Percentiles rank a stretch among this genome's conserved stretches.
These are phyloP conservation scores for Wickerhamiella slavikovae DNA, from an alignment of 805 yeast species.

Conservation along the genomic window DNA sequence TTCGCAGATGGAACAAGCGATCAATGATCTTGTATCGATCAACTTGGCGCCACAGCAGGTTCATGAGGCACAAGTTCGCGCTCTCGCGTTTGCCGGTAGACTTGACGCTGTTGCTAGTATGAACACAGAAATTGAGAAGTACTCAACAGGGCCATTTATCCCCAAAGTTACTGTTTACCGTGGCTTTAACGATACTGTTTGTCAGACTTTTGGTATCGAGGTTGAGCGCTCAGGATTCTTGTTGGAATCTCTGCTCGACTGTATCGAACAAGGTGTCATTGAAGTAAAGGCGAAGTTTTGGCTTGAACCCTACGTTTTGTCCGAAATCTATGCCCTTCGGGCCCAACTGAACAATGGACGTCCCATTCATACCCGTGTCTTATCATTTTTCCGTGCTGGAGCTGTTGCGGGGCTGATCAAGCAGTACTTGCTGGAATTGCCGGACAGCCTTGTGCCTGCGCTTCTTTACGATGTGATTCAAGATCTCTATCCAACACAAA, in stretches of 20 bases:
- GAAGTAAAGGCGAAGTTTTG: slow-evolving; percentile 18
- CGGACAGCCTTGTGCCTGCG: slow-evolving; percentile 47
- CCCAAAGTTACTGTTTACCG: slow-evolving; percentile 56
- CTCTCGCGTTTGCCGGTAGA: slow-evolving; percentile 33
- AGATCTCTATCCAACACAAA: slow-evolving; percentile 26
- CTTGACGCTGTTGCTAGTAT: slow-evolving; percentile 48
- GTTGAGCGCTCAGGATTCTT: slow-evolving; percentile 43
- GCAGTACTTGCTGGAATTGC: slow-evolving; percentile 50
- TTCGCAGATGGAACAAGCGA: slow-evolving; percentile 43
- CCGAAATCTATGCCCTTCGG: slow-evolving; percentile 38
- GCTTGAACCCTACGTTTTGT: slow-evolving; percentile 37
- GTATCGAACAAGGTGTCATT: slow-evolving; percentile 18
- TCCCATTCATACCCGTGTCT: slow-evolving; percentile 14
- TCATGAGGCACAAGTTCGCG: slow-evolving; percentile 29
- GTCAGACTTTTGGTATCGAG: slow-evolving; percentile 68
- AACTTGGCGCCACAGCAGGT: slow-evolving; percentile 25
- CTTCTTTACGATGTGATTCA: slow-evolving; percentile 38
- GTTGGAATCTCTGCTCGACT: slow-evolving; percentile 36
- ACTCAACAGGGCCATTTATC: slow-evolving; percentile 49
- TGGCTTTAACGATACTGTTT: slow-evolving; percentile 43
- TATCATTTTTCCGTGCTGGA: slow-evolving; percentile 24
- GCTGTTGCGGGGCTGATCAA: slow-evolving; percentile 42
- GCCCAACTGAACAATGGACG: slow-evolving; percentile 19
- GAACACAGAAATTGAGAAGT: slow-evolving; percentile 33
- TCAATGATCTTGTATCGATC: slow-evolving; percentile 32